Base-by-base conservation (phyloP, 768 basidiomycete genomes). In the Dentipellis sp. region DNA sequence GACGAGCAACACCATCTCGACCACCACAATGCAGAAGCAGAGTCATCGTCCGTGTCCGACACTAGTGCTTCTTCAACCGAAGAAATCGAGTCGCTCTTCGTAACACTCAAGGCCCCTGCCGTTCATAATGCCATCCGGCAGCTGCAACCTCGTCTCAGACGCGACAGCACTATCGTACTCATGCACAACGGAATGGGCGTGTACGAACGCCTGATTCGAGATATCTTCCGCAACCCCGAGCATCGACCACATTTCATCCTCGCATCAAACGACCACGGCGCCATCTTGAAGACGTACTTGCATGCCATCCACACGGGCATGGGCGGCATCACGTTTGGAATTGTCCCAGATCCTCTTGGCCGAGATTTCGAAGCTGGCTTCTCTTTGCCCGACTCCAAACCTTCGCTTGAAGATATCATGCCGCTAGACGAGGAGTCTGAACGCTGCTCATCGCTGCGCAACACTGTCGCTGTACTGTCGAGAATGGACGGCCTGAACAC, bases 141-240 rank as follows among this genome's bases (percentile, higher is more conserved):
- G 0, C 78, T 97, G 55, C 69, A 78, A 16, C 81, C 80, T 11
- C 80, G 92, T 16, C 70, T 97, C 17, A 74, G 77, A 4, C 66
- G 77, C 0, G 68, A 78, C 51, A 88, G 86, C 46, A 95, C 94
- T 37, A 83, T 98, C 60, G 89, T 95, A 2, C 79, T 99, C n/a
- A 70, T 97, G 53, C 91, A 95, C 65, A 95, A 95, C 66, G 95
- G 95, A 22, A 89, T 97, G 84, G 95, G 93, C 10, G 72, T 94
- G 9, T 90, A 92, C 68, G 94, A 98, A 55, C 72, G 81, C 58
- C 76, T 97, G 50, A 67, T 91, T 16, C 64, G 71, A 6, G 63
- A 77, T 6, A 63, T 92, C 45, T 98, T 93, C 68, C 84, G 78
- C 17, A 86, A 93, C 67, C 78, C 84, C 21, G 67, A 75, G 36